Evolutionary conservation across 805 yeast genomes (phyloP).

Genomic region (Saccharomycopsis oosterbeekiorum): DNA sequence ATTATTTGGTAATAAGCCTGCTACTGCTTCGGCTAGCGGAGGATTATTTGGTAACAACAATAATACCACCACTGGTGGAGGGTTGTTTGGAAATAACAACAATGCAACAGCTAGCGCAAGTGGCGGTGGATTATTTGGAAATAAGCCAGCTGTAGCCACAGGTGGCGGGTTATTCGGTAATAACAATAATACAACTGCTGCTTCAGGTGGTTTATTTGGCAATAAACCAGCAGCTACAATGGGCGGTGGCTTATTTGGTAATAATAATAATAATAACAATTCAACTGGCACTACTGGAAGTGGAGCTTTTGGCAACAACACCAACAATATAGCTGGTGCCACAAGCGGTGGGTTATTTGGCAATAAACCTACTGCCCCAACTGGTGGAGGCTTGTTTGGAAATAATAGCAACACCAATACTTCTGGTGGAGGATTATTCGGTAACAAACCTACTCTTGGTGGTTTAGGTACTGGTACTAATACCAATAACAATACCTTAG

Average conservation of each 20-base stretch:
- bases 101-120: conserved; percentile 22
- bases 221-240: conserved; percentile 18
- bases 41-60: conserved; percentile 25
- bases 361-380: conserved; percentile 18
- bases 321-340: conserved; percentile 22
- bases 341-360: conserved; percentile 25
- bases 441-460: conserved; percentile 19
- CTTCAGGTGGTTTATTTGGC: conserved; percentile 26
- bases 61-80: conserved; percentile 18
- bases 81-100: conserved; percentile 23
- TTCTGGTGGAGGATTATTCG: conserved; percentile 26
- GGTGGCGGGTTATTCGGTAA: conserved; percentile 25
- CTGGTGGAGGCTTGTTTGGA: conserved; percentile 26
- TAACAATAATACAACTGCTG: conserved; percentile 16
- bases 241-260: conserved; percentile 26
- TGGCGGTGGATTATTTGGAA: conserved; percentile 22
- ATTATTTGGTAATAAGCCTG: conserved; percentile 21
- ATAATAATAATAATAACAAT: conserved; percentile 19
- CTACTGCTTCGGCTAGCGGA: conserved; percentile 14
- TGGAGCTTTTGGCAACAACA: conserved; percentile 23
- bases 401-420: conserved; percentile 20
- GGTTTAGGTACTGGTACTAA: conserved; percentile 28
- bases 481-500: conserved; percentile 12
- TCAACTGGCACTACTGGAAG: conserved; percentile 20
- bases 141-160: conserved; percentile 26